Percentiles rank a stretch among this genome's conserved stretches.
phyloP scores from a whole-genome alignment of 345 rosid species.

The Geranium rotundifolium region DNA sequence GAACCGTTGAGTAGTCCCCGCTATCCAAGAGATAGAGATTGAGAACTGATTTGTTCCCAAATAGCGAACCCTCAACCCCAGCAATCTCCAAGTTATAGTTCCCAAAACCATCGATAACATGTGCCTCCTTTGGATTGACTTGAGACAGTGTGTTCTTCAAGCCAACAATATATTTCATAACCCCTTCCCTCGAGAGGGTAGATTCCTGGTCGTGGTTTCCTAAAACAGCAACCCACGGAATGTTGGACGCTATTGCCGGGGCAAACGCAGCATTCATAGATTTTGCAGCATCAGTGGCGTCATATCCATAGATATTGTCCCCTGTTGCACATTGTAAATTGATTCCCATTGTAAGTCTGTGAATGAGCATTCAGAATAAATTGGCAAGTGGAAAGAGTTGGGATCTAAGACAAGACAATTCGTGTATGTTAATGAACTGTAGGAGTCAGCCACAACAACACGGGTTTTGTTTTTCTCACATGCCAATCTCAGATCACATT shows the following conservation, averaged over 20 bases:
- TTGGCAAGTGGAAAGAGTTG: too few species aligned
- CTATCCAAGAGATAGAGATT: constrained; percentile 81
- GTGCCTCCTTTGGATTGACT: constrained; percentile 49
- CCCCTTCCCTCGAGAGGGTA: constrained; percentile 59
- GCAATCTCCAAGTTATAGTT: constrained; percentile 72
- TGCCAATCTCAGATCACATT: too few species aligned
- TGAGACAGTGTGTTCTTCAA: constrained; percentile 55
- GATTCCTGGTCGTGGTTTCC: constrained; percentile 94
- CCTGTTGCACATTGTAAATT: constrained; percentile 28
- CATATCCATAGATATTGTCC: constrained; percentile 58
- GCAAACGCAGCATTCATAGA: constrained; percentile 60
- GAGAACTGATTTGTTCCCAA: constrained; percentile 68
- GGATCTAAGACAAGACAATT: not conserved
- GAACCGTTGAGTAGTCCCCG: constrained; percentile 63
- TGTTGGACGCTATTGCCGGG: constrained; percentile 58
- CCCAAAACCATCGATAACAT: constrained; percentile 73
- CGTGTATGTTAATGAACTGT: not conserved
- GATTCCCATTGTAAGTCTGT: not conserved
- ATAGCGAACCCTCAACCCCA: constrained; percentile 55
- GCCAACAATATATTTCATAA: constrained; percentile 67
- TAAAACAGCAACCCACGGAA: constrained; percentile 83
- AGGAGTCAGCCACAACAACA: not conserved
- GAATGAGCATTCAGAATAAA: not conserved
- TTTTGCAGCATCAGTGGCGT: constrained; percentile 53
- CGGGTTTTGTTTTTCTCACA: not conserved